Base-by-base conservation (phyloP, 352 stramenopile genomes). In the Pythium rishiriense region DNA sequence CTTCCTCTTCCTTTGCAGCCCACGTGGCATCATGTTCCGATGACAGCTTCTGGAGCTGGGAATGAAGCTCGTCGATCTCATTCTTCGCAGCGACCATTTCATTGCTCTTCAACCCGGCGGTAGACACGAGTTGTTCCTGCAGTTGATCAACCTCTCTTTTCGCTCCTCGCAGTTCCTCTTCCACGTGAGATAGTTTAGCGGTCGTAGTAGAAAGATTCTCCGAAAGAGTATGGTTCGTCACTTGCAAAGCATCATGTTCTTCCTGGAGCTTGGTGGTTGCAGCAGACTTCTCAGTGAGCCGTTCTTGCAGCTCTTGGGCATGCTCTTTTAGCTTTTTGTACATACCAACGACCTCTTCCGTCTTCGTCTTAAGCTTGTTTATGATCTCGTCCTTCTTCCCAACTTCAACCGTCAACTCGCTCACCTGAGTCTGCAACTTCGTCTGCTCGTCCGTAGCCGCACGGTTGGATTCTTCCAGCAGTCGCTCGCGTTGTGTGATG, bases 301-400 rank as follows among this genome's bases (percentile, higher is more conserved):
- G 66, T 24, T 85, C 74, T 58, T 87, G 74, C 28, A 87, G 22
- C 14, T 83, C 76, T 10, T 79, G 68, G 7, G 76, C 57, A 43
- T 76, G 68, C 11, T 74, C 66, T 49, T 87, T 88, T 14, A 88
- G 45, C 0, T 78, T 76, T 50, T 89, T 88, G 54, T 87, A 88
- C 52, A 74, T 75, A n/a, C 22, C 48, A 45, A 88, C 73, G 14
- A 93, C 64, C n/a, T 88, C 80, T 62, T 85, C 79, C 12, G 85
- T 62, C 66, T 87, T 87, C 1, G 73, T 64, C 46, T 88, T 85
- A 25, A 91, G 62, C 50, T 74, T 85, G 3, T 46, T 46, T 26
- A 88, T 78, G 42, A 85, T 64, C 9, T 86, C 78, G 25, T 90
- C 76, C 21, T 83, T 79, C 29, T 74, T 47, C 0, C 47, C 25